Percentiles rank a stretch among this genome's conserved stretches.
phyloP scores from a whole-genome alignment of 2,329 filamentous ascomycete species.

The Monosporascus sp. region DNA sequence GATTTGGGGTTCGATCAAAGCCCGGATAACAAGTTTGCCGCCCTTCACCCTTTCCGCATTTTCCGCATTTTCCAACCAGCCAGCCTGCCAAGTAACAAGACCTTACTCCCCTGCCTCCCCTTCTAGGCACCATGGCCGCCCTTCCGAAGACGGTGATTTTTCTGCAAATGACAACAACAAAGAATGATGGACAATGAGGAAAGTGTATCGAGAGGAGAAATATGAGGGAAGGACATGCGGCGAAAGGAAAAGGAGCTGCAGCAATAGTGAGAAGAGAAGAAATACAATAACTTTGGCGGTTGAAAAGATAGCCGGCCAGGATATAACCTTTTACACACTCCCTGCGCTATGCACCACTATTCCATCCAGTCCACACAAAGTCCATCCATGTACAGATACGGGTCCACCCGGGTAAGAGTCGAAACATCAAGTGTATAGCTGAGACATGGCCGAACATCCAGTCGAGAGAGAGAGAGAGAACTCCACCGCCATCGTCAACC shows the following conservation, averaged over 20 bases:
- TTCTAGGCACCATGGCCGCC: not conserved
- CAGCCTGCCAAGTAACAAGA: not conserved
- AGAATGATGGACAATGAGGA: constrained; percentile 9
- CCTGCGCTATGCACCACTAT: constrained; percentile 31
- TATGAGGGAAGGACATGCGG: constrained; percentile 11
- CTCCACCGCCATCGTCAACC: constrained; percentile 15
- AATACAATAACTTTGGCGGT: constrained; percentile 20
- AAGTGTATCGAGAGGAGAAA: constrained; percentile 11
- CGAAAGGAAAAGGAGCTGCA: constrained; percentile 11
- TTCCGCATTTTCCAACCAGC: not conserved
- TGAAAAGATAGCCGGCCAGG: constrained; percentile 26
- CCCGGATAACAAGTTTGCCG: not conserved
- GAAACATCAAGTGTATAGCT: constrained; percentile 24
- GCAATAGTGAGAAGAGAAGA: constrained; percentile 17
- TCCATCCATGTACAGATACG: constrained; percentile 23
- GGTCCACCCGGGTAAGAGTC: constrained; percentile 19
- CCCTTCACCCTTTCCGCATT: not conserved
- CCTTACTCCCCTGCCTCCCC: constrained; percentile 1
- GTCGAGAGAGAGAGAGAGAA: constrained; percentile 13
- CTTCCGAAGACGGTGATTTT: not conserved
- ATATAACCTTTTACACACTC: constrained; percentile 29
- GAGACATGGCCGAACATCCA: constrained; percentile 20
- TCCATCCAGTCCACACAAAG: constrained; percentile 25
- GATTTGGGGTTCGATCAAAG: not conserved
- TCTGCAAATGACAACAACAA: constrained; percentile 14